These are phyloP conservation scores for Tetracladium marchalianum DNA, from an alignment of 495 filamentous ascomycete species.

Conservation along the genomic window DNA sequence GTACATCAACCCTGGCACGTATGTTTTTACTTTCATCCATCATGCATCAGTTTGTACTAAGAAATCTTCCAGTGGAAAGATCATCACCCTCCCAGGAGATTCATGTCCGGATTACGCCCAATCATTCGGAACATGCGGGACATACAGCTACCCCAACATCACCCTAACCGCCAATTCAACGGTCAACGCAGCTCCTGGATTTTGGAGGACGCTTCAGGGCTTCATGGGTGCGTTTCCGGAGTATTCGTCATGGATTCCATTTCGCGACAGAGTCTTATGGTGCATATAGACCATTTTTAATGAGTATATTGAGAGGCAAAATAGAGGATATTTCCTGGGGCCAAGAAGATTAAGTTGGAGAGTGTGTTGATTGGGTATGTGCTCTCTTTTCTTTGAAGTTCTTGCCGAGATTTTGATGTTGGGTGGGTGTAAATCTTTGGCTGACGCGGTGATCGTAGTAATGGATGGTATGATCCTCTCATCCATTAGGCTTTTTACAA, in stretches of 20 bases:
- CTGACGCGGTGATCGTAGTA: slow-evolving; percentile 19
- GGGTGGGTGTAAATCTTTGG: not conserved
- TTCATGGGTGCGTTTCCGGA: slow-evolving; percentile 58
- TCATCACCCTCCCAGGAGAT: slow-evolving; percentile 28
- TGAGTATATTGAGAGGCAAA: slow-evolving; percentile 57
- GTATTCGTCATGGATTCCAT: slow-evolving; percentile 45
- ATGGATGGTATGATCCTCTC: slow-evolving; percentile 49
- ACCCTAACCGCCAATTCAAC: slow-evolving; percentile 45
- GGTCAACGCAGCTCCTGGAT: slow-evolving; percentile 41
- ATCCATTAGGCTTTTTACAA: slow-evolving; percentile 58
- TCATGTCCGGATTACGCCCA: slow-evolving; percentile 43
- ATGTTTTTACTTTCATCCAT: not conserved
- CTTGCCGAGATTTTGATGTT: not conserved
- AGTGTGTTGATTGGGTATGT: slow-evolving; percentile 39
- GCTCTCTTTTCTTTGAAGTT: slow-evolving; percentile 5
- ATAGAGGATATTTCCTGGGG: slow-evolving; percentile 39
- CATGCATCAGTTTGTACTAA: not conserved
- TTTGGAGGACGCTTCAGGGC: slow-evolving; percentile 51
- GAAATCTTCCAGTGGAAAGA: slow-evolving; percentile 8
- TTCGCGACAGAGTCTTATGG: slow-evolving; percentile 56
- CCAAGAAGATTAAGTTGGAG: slow-evolving; percentile 42
- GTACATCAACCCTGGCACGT: slow-evolving; percentile 23
- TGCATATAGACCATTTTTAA: slow-evolving; percentile 57
- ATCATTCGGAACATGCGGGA: slow-evolving; percentile 36
- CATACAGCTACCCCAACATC: slow-evolving; percentile 41